Evolutionary conservation across 306 rosid species (phyloP).

Genomic region (Cicer pinnatifidum): DNA sequence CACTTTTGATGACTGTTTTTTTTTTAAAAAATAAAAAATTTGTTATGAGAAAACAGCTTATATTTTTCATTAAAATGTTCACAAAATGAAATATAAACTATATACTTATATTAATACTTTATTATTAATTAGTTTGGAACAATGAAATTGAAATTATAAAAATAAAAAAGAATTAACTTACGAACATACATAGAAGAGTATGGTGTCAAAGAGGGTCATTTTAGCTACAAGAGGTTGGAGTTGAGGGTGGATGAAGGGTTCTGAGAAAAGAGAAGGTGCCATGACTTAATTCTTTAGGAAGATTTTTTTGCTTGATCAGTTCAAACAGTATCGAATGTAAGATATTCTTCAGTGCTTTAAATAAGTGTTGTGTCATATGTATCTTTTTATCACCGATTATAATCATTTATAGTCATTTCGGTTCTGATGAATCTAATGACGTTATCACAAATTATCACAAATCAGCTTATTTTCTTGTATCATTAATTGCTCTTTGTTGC

Average conservation of each 20-base stretch:
- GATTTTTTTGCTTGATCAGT: not conserved
- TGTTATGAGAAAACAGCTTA: too few relatives aligned
- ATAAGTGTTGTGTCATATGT: not conserved
- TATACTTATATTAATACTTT: too few relatives aligned
- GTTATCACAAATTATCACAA: too few relatives aligned
- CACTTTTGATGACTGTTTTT: too few relatives aligned
- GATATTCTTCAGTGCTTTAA: not conserved
- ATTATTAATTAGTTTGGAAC: too few relatives aligned
- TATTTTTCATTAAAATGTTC: too few relatives aligned
- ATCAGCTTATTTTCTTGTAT: too few relatives aligned
- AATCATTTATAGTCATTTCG: not conserved
- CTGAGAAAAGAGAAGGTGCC: constrained; percentile 52
- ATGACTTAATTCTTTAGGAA: constrained; percentile 19
- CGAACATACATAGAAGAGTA: constrained; percentile 56
- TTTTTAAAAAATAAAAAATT: too few relatives aligned
- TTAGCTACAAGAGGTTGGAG: constrained; percentile 58
- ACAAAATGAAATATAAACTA: too few relatives aligned
- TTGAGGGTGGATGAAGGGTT: constrained; percentile 58
- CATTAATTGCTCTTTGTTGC: too few relatives aligned
- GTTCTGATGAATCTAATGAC: not conserved
- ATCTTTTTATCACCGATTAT: not conserved
- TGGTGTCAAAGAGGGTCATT: constrained; percentile 62
- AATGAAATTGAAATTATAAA: too few relatives aligned
- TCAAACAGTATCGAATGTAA: not conserved
- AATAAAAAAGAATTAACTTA: too few relatives aligned